Conservation (phyloP, 331 rosid species). For the Prunus yedoensis region DNA sequence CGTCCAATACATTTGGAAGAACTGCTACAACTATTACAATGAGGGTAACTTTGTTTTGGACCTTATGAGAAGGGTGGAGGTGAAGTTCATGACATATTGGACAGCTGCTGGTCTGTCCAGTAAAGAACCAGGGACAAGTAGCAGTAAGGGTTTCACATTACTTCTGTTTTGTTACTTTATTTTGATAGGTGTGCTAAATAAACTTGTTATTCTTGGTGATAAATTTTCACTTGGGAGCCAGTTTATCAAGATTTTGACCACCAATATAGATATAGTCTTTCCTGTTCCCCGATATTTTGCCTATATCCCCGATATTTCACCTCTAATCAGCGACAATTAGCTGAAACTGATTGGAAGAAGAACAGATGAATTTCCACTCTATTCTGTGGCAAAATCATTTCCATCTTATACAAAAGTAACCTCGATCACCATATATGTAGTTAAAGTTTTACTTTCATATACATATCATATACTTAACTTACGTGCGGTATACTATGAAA, state of each 20-base stretch:
- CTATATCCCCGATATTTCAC: too few relatives aligned
- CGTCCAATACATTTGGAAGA: conserved; percentile 86
- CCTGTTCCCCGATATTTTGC: too few relatives aligned
- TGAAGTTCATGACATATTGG: conserved; percentile 87
- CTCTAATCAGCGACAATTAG: too few relatives aligned
- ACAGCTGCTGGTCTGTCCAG: conserved; percentile 72
- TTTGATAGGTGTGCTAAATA: not conserved
- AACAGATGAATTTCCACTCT: too few relatives aligned
- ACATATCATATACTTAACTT: not conserved
- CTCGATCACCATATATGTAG: too few relatives aligned
- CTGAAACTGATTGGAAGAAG: too few relatives aligned
- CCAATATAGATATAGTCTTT: too few relatives aligned
- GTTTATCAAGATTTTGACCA: not conserved
- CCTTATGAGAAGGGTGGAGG: conserved; percentile 94
- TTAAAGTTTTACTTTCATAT: too few relatives aligned
- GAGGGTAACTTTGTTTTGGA: conserved; percentile 96
- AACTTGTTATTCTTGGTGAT: not conserved
- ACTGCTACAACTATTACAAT: conserved; percentile 85
- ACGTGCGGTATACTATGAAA: too few relatives aligned
- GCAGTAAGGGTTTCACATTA: conserved; percentile 46
- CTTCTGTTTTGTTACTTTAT: not conserved
- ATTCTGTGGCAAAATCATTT: too few relatives aligned
- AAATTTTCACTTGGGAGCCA: not conserved
- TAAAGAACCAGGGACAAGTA: conserved; percentile 48
- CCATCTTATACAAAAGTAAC: too few relatives aligned